These are phyloP conservation scores for Eucalyptus pauciflora DNA, from an alignment of 345 rosid genomes.

Conservation along the genomic window DNA sequence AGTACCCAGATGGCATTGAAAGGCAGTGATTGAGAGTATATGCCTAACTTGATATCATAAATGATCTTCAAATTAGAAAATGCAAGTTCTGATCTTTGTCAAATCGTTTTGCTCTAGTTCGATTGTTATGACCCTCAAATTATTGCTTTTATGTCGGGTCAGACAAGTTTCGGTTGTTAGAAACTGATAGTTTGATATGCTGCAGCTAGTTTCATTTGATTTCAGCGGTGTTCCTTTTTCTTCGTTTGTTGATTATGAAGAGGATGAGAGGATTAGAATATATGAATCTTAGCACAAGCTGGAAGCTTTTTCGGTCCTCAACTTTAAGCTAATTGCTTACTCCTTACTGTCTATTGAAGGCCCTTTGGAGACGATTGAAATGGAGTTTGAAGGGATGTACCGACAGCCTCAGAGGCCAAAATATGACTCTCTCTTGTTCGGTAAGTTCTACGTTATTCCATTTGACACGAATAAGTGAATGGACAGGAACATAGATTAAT, in stretches of 20 bases:
- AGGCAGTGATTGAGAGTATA: not conserved
- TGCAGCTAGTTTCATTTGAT: not conserved
- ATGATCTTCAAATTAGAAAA: not conserved
- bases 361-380: constrained; percentile 2
- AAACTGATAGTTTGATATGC: not conserved
- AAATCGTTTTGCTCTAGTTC: not conserved
- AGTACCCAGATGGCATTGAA: not conserved
- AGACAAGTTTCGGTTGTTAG: not conserved
- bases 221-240: not conserved
- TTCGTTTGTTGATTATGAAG: not conserved
- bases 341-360: constrained; percentile 15
- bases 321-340: not conserved
- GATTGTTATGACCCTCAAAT: not conserved
- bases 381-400: constrained; percentile 44
- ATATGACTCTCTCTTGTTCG: constrained; percentile 80
- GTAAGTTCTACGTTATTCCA: constrained; percentile 12
- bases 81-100: not conserved
- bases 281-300: not conserved
- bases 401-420: constrained; percentile 23
- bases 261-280: not conserved
- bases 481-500: not conserved
- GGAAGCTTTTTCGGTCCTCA: not conserved
- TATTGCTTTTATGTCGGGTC: not conserved
- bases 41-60: not conserved
- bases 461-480: not conserved